phyloP scores from a whole-genome alignment of 225 moss, liverwort and hornwort genomes.

The Polytrichum commune region DNA sequence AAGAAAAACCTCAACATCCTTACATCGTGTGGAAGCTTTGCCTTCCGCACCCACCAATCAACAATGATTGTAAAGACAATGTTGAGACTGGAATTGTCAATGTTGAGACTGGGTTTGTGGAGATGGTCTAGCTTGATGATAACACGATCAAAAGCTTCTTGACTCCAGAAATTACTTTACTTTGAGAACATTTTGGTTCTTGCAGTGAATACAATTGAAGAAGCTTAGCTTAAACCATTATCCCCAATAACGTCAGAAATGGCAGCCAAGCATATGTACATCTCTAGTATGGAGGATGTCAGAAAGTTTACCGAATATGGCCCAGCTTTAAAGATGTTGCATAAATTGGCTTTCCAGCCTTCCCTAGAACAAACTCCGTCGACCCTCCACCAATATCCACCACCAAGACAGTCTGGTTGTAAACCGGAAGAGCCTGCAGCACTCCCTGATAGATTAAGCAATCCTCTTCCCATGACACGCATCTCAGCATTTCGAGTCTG shows the following conservation, averaged over 20 bases:
- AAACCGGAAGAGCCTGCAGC: conserved; percentile 60
- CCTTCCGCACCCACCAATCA: conserved; percentile 78
- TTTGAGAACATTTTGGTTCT: too few relatives aligned
- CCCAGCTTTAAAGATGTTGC: conserved; percentile 58
- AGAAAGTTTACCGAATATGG: conserved; percentile 35
- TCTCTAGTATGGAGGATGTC: not conserved
- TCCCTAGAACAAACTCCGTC: conserved; percentile 57
- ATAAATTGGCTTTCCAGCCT: conserved; percentile 52
- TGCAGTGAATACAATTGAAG: too few relatives aligned
- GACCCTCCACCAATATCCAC: conserved; percentile 62
- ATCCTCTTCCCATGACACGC: conserved; percentile 58
- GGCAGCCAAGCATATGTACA: too few relatives aligned
- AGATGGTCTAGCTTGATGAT: too few relatives aligned
- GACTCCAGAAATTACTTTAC: too few relatives aligned
- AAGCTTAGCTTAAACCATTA: too few relatives aligned
- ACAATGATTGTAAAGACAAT: conserved; percentile 69
- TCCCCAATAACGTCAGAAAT: too few relatives aligned
- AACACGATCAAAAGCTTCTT: too few relatives aligned
- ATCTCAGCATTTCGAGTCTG: conserved; percentile 51
- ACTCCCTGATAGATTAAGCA: conserved; percentile 60
- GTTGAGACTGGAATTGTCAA: conserved; percentile 57
- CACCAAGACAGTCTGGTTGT: conserved; percentile 49
- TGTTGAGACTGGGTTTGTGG: conserved; percentile 42
- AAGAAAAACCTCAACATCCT: not conserved
- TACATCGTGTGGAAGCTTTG: conserved; percentile 75